Base-by-base conservation (phyloP, 352 stramenopile species). In the Globisporangium recalcitrans region DNA sequence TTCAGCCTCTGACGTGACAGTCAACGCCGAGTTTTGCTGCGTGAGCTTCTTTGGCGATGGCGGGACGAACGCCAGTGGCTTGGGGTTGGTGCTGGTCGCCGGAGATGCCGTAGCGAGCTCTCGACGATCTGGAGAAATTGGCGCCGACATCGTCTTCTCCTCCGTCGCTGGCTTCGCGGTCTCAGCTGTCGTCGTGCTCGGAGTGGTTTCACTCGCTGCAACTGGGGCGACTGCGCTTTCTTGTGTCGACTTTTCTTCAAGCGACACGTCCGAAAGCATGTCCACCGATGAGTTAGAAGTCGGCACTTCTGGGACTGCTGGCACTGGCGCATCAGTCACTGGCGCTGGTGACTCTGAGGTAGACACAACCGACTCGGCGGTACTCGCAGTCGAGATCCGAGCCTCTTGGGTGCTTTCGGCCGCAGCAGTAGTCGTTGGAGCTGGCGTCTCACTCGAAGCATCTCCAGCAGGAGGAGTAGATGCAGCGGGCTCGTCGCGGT, bases 11-110 rank as follows among this genome's bases (percentile, higher is more conserved):
- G 62, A 68, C 29, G 62, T 63, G 10, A 63, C 24, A 2, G 55
- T 63, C 47, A 60, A 5, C 19, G 62, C 24, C 27, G 62, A 68
- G 6, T 63, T 27, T n/a, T 63, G 47, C 47, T 68, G 55, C 51
- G 13, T 40, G 55, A 67, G 47, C 48, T 62, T 64, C 42, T 58
- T 56, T 2, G 46, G 58, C 22, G 62, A 63, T 40, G 42, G 9
- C 9, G 57, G 26, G 9, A 63, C 42, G 42, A 54, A 29, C 29
- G 69, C 60, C 38, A 64, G 65, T n/a, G 53, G 59, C 51, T 55
- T 55, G 26, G 48, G 1, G 49, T 24, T 24, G 22, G 24, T 1
- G 19, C 16, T 51, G n/a, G 10, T n/a, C 51, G 19, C 10, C 16
- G 51, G 19, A 5, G 29, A 55, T 14, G 26, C 48, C 24, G 48